Percentiles rank a stretch among this genome's conserved stretches.
These are phyloP conservation scores for Aspergillus nanangensis DNA, from an alignment of 495 filamentous ascomycete genomes.

Conservation along the genomic window DNA sequence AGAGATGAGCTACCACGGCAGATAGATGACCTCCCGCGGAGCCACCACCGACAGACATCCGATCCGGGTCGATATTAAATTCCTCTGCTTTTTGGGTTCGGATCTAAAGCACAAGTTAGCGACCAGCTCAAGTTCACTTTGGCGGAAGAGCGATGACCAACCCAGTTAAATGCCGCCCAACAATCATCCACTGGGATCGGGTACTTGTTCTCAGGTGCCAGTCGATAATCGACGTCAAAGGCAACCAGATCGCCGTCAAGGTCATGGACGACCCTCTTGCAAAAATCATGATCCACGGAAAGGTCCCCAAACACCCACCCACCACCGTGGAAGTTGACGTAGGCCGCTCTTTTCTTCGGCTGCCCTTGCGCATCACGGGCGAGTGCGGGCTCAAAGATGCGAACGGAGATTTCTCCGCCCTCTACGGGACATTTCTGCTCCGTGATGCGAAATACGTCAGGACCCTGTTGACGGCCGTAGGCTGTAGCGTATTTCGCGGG, in stretches of 20 bases:
- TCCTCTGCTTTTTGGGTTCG: constrained; percentile 26
- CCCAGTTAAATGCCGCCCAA: constrained; percentile 41
- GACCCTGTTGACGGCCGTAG: constrained; percentile 30
- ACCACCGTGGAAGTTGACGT: constrained; percentile 37
- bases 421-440: constrained; percentile 35
- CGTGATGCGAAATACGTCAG: constrained; percentile 34
- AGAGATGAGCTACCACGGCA: constrained; percentile 32
- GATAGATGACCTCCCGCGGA: constrained; percentile 39
- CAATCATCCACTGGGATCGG: constrained; percentile 32
- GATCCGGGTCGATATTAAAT: constrained; percentile 27
- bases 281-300: constrained; percentile 29
- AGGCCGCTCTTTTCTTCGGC: constrained; percentile 31
- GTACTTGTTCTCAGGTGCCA: constrained; percentile 33
- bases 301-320: constrained; percentile 40
- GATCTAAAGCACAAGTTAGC: constrained; percentile 19
- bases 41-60: constrained; percentile 28
- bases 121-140: not conserved
- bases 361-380: constrained; percentile 22
- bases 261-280: constrained; percentile 30
- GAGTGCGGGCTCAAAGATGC: constrained; percentile 33
- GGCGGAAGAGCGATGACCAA: constrained; percentile 9
- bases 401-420: constrained; percentile 30
- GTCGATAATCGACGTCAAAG: constrained; percentile 36
- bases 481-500: constrained; percentile 31
- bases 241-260: constrained; percentile 33